Conservation (phyloP, 2,329 filamentous ascomycete species). For the Alternaria triticimaculans region DNA sequence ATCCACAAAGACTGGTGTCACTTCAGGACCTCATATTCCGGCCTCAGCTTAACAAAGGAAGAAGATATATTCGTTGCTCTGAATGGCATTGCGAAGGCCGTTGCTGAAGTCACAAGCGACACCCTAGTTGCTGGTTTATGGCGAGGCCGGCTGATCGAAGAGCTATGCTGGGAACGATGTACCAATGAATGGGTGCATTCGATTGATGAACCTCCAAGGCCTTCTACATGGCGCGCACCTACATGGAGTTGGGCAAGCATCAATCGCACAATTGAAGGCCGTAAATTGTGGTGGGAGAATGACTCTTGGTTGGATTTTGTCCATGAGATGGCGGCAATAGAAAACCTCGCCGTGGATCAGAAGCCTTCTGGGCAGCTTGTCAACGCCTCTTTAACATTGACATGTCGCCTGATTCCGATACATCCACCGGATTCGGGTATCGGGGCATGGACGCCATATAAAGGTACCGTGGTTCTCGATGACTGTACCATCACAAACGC, state of each 20-base stretch:
- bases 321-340: not conserved
- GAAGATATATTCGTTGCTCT: conserved; percentile 13
- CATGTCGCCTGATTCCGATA: not conserved
- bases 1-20: not conserved
- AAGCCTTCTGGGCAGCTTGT: not conserved
- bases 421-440: not conserved
- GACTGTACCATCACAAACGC: not conserved
- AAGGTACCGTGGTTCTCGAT: not conserved
- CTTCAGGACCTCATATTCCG: not conserved
- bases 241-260: conserved; percentile 11
- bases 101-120: not conserved
- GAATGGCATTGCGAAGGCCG: not conserved
- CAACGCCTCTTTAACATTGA: not conserved
- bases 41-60: conserved; percentile 5
- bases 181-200: too few relatives aligned
- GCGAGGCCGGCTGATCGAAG: not conserved
- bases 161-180: conserved; percentile 1
- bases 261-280: not conserved
- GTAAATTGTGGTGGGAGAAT: not conserved
- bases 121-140: conserved; percentile 13
- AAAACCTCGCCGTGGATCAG: not conserved
- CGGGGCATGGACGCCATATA: not conserved
- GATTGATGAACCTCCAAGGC: not conserved
- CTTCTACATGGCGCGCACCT: not conserved
- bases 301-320: too few relatives aligned